Evolutionary conservation across 2,329 filamentous ascomycete genomes (phyloP), one percentile per base, ranked within the genome.

Genomic region (Colletotrichum melonis): DNA sequence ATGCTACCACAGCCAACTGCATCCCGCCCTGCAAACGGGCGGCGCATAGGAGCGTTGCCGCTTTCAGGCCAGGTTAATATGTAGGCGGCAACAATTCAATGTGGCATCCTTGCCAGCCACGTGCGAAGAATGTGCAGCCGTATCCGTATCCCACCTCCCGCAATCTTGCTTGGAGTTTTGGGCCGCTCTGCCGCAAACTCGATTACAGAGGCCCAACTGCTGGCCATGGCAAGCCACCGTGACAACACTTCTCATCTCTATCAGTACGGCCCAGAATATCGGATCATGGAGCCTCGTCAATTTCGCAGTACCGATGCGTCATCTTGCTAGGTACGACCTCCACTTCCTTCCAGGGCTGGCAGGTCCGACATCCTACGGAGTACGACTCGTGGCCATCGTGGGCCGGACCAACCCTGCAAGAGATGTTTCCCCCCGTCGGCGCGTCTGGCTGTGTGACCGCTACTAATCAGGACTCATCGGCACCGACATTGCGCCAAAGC

Each of bases 31-130:
- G 70, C 70, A 64, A 73, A 70, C 65, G 69, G 69, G 69, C 69
- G 69, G 57, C 58, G 49, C 28, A 62, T 42, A 14, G 30, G 63
- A 38, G n/a, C 42, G 66, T 69, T 16, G 42, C 66, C 59, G 59
- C 19, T 54, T 59, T 59, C 32, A 46, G 66, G 32, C 59, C 58
- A 62, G 42, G 30, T 49, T 26, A 24, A 60, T 8, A 35, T 49
- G 35, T 52, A 59, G 49, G 46, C 22, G 22, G 38, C 32, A 56
- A 55, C 32, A 38, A 35, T 32, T 59, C 55, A 42, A 55, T 30
- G 24, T 22, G 42, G 28, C 42, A 74, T 74, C 72, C 72, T 67
- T 74, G 68, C 35, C 30, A 54, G 54, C 72, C 72, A 74, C 72
- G 72, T 74, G 68, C 63, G 49, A 32, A 59, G 38, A 32, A 63